phyloP scores from a whole-genome alignment of 2,329 filamentous ascomycete species.

The Emydomyces testavorans region DNA sequence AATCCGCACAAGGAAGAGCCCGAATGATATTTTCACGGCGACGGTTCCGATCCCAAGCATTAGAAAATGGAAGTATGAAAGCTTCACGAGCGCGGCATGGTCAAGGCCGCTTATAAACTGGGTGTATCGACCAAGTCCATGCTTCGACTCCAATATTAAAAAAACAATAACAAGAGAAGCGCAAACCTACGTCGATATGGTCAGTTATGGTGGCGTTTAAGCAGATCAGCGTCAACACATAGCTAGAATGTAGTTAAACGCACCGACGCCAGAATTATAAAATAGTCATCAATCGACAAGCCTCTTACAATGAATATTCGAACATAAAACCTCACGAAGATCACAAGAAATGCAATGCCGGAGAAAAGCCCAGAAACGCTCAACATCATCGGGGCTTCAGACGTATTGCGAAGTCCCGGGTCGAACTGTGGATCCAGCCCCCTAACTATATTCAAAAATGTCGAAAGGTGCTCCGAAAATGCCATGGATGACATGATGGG shows the following conservation, averaged over 20 bases:
- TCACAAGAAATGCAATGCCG: slow-evolving; percentile 12
- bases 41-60: slow-evolving; percentile 37
- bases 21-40: slow-evolving; percentile 40
- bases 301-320: slow-evolving; percentile 10
- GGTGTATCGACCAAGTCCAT: slow-evolving; percentile 40
- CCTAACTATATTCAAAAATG: neutral
- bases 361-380: slow-evolving; percentile 14
- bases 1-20: slow-evolving; percentile 37
- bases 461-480: slow-evolving; percentile 1
- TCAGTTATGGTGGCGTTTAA: neutral
- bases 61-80: slow-evolving; percentile 39
- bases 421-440: slow-evolving; percentile 4
- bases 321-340: slow-evolving; percentile 15
- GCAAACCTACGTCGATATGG: slow-evolving; percentile 17
- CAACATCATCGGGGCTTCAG: slow-evolving; percentile 13
- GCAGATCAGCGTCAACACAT: neutral
- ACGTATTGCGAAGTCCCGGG: neutral
- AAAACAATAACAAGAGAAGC: slow-evolving; percentile 26
- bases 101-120: slow-evolving; percentile 28
- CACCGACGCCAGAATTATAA: slow-evolving; percentile 15
- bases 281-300: slow-evolving; percentile 14
- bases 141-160: slow-evolving; percentile 35
- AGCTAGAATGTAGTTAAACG: neutral
- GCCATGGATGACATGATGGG: slow-evolving; percentile 5
- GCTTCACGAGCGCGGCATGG: slow-evolving; percentile 30